Base-by-base conservation (phyloP, 2,329 filamentous ascomycete species). In the Fusarium nelsonii region DNA sequence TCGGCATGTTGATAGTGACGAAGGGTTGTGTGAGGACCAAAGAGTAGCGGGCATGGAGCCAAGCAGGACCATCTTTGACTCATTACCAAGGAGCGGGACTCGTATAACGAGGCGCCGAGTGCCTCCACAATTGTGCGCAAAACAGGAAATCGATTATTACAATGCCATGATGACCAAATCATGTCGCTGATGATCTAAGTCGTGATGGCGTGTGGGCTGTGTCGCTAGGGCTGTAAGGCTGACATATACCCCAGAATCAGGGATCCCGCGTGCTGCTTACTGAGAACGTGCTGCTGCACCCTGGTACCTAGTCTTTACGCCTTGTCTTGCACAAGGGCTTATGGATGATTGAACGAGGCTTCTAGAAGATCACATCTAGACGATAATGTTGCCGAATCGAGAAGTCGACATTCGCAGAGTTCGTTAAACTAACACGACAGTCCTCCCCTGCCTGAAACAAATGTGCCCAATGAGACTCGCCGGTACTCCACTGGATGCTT, bases 201-300 rank as follows among this genome's bases (percentile, higher is more conserved):
- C 36, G 30, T 45, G 30, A 54, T 56, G 32, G 41, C 36, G 44
- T 33, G n/a, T 16, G 54, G 62, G 62, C 54, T 61, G 56, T 63
- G 59, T 57, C 48, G 55, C 58, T 74, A 74, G 70, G 72, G 72
- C 71, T 74, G 70, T 74, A 74, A 73, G 72, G 72, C 72, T 74
- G 72, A 73, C 71, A 65, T 68, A 63, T 57, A 70, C 58, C 67
- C 67, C 67, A 37, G 67, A 69, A 70, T 69, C 62, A 60, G 39
- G 67, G 55, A 68, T 68, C 53, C 67, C 36, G 70, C 51, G 65
- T 40, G 32, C 59, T 70, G 60, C 67, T 59, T 68, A 56, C 68
- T 63, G 39, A 65, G 59, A 62, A 58, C 39, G 58, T 59, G 34
- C 49, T 56, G n/a, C 32, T 36, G 20, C 50, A 50, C 40, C 48